Base-by-base conservation (phyloP, 805 yeast species). In the Saturnispora hagleri region DNA sequence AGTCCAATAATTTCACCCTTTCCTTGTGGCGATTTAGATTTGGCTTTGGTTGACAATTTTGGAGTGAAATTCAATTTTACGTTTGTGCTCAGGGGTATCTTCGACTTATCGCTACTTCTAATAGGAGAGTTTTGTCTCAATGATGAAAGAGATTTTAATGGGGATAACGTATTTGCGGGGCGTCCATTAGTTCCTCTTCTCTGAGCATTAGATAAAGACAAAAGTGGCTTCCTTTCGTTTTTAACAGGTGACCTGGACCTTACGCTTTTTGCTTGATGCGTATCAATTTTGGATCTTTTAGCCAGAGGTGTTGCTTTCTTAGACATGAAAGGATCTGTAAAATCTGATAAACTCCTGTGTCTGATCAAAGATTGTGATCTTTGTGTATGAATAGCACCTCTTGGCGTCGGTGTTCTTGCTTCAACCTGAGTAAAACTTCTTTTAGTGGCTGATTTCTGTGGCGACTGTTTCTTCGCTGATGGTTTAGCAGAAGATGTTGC, bases 301-400 rank as follows among this genome's bases (percentile, higher is more conserved):
- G n/a, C 24, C 8, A 24, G 17, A 35, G 47, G 51, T 13, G 47
- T 42, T 6, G 43, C 18, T 17, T 20, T 43, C 18, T n/a, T 49
- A 4, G 51, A 49, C 17, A 12, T 15, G 27, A 49, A 49, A 12
- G 51, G 51, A 26, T 49, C 43, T 12, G 47, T 49, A 20, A 49
- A 43, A 44, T 49, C 47, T 8, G 47, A 43, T 13, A 35, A 5
- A 18, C 38, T 26, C 18, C 22, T 34, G 6, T 28, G 36, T 22
- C 43, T 49, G 10, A 48, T 48, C 24, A 42, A 5, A 13, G 51
- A 42, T 5, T 48, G 42, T 18, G 34, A 34, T 28, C 48, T 31
- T 5, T 27, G 38, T 28, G 27, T 35, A 5, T 47, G 13, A 27
- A 18, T 27, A 7, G n/a, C 17, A 15, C n/a, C 45, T 27, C 17